Conservation (phyloP, 2,329 filamentous ascomycete genomes). For the Claviceps purpurea region DNA sequence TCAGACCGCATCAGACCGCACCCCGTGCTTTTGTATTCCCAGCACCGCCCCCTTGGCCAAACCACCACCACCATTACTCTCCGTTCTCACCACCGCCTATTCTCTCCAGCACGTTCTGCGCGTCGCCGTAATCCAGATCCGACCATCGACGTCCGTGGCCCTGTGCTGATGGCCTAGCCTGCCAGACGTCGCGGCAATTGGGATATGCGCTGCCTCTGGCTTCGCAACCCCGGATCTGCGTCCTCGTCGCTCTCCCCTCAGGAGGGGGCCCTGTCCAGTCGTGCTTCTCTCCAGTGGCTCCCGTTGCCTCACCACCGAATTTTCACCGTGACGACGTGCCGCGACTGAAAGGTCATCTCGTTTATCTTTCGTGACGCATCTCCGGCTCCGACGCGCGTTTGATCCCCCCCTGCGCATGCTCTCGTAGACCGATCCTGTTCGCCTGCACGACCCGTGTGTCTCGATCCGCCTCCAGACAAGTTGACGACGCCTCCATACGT, state of each 20-base stretch:
- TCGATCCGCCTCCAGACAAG: no score
- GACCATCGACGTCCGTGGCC: constrained; percentile 11
- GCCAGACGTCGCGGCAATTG: constrained; percentile 24
- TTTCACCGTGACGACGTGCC: neutral
- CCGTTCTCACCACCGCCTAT: neutral
- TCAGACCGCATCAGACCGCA: no score
- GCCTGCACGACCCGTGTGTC: neutral
- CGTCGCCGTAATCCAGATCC: constrained; percentile 5
- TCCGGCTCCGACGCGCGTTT: neutral
- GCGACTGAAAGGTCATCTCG: neutral
- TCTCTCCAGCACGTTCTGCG: neutral
- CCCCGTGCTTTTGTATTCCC: no score
- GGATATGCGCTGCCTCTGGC: constrained; percentile 24
- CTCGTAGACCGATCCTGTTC: constrained; percentile 1
- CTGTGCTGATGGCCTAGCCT: constrained; percentile 22
- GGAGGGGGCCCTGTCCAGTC: neutral
- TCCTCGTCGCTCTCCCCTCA: constrained; percentile 4
- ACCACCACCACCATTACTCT: neutral
- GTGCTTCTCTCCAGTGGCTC: neutral
- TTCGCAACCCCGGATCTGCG: constrained; percentile 18
- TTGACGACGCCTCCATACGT: neutral
- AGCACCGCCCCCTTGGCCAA: neutral
- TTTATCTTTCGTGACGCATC: neutral
- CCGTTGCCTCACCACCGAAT: neutral
- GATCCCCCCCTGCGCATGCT: constrained; percentile 6